Conservation (phyloP, 306 rosid species). For the Gillenia trifoliata region DNA sequence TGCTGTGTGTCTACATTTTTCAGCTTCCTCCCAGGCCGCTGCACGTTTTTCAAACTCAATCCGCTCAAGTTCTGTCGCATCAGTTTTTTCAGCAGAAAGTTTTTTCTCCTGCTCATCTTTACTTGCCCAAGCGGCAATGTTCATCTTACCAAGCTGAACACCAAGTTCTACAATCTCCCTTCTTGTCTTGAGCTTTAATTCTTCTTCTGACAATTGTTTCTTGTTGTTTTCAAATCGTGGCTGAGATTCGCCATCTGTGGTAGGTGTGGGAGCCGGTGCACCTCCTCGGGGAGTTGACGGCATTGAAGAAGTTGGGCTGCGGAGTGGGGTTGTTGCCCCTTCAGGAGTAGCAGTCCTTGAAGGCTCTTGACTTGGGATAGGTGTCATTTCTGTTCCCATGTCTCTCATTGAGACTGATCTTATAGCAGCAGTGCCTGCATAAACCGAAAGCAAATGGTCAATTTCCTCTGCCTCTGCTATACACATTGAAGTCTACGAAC, state of each 20-base stretch:
- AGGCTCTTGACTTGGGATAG: constrained; percentile 87
- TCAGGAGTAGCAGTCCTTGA: constrained; percentile 84
- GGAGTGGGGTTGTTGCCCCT: constrained; percentile 73
- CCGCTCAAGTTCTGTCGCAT: constrained; percentile 40
- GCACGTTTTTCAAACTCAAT: constrained; percentile 79
- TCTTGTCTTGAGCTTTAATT: constrained; percentile 77
- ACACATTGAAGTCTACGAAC: background rate
- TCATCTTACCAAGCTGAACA: constrained; percentile 84
- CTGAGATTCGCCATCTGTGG: constrained; percentile 28
- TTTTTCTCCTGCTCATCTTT: constrained; percentile 59
- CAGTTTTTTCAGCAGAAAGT: constrained; percentile 23
- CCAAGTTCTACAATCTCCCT: constrained; percentile 93
- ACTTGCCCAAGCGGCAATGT: constrained; percentile 94
- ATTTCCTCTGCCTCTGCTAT: background rate
- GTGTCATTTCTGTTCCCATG: constrained; percentile 99
- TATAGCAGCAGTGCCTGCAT: constrained; percentile 58
- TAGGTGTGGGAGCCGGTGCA: constrained; percentile 67
- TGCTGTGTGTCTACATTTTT: constrained; percentile 76
- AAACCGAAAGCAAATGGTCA: background rate
- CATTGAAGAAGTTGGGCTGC: constrained; percentile 76
- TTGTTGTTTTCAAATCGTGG: constrained; percentile 25
- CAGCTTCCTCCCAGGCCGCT: constrained; percentile 81
- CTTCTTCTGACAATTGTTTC: constrained; percentile 71
- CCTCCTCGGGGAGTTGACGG: constrained; percentile 87
- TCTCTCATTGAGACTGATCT: constrained; percentile 97